Conservation (phyloP, 148 eudicot genomes). For the Agrostemma githago region DNA sequence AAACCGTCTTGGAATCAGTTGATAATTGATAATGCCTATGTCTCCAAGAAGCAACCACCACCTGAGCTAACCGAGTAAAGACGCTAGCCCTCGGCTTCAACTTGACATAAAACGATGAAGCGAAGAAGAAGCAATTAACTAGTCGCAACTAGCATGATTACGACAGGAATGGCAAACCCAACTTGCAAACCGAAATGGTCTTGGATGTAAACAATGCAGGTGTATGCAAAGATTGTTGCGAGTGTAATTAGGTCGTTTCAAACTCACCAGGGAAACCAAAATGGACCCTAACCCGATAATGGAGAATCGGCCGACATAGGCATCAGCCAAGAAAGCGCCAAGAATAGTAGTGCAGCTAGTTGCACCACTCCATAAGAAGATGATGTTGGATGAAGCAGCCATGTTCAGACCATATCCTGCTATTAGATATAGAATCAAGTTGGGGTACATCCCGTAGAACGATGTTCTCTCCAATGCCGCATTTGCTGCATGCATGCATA, state of each 20-base stretch:
- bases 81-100: constrained; percentile 30
- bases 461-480: constrained; percentile 47
- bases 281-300: constrained; percentile 48
- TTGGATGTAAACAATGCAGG: constrained; percentile 42
- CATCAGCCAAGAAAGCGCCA: constrained; percentile 47
- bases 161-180: constrained; percentile 38
- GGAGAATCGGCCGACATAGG: constrained; percentile 42
- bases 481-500: no score
- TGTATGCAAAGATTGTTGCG: constrained; percentile 27
- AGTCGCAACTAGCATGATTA: constrained; percentile 32
- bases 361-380: constrained; percentile 40
- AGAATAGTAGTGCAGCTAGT: constrained; percentile 37
- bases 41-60: constrained; percentile 28
- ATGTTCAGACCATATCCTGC: constrained; percentile 35
- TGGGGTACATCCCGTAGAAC: constrained; percentile 38
- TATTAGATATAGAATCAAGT: constrained; percentile 47
- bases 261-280: constrained; percentile 39
- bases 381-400: constrained; percentile 31
- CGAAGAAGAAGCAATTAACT: constrained; percentile 28
- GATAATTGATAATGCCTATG: constrained; percentile 18
- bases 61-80: constrained; percentile 28
- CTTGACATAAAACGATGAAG: constrained; percentile 34
- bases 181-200: constrained; percentile 39
- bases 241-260: no score
- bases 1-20: constrained; percentile 1